A percentile compares a stretch with the other conserved stretches of the same genome.
phyloP scores from a whole-genome alignment of 2,329 filamentous ascomycete species.

The Claviceps sp. region DNA sequence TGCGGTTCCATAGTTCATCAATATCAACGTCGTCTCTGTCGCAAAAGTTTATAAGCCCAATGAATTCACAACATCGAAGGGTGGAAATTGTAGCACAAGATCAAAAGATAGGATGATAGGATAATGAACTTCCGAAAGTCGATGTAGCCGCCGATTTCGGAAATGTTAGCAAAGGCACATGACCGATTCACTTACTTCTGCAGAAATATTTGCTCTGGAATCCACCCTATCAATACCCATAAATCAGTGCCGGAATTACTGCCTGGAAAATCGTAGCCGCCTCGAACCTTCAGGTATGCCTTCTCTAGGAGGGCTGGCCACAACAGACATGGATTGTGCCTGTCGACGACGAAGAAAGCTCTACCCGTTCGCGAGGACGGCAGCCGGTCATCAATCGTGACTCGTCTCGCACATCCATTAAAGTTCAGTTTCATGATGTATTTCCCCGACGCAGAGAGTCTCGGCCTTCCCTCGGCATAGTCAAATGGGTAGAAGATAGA shows the following conservation, averaged over 20 bases:
- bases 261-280: constrained; percentile 93
- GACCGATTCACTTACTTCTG: constrained; percentile 41
- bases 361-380: constrained; percentile 63
- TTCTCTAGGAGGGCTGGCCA: constrained; percentile 95
- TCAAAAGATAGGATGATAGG: not conserved
- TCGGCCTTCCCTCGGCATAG: constrained; percentile 38
- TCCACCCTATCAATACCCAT: constrained; percentile 88
- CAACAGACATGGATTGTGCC: constrained; percentile 64
- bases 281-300: constrained; percentile 87
- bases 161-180: not conserved
- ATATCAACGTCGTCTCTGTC: constrained; percentile 62
- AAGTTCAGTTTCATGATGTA: constrained; percentile 91
- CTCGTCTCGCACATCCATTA: constrained; percentile 81
- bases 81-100: not conserved
- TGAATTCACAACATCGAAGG: not conserved
- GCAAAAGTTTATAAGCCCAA: not conserved
- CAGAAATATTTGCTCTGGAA: constrained; percentile 87
- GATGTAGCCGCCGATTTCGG: not conserved
- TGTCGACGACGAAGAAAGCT: constrained; percentile 76
- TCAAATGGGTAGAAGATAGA: constrained; percentile 68
- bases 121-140: not conserved
- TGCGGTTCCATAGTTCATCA: constrained; percentile 62
- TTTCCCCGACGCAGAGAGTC: constrained; percentile 64
- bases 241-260: constrained; percentile 95
- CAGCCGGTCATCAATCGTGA: constrained; percentile 79